Base-by-base conservation (phyloP, 352 stramenopile genomes). In the Phytophthora citrophthora region DNA sequence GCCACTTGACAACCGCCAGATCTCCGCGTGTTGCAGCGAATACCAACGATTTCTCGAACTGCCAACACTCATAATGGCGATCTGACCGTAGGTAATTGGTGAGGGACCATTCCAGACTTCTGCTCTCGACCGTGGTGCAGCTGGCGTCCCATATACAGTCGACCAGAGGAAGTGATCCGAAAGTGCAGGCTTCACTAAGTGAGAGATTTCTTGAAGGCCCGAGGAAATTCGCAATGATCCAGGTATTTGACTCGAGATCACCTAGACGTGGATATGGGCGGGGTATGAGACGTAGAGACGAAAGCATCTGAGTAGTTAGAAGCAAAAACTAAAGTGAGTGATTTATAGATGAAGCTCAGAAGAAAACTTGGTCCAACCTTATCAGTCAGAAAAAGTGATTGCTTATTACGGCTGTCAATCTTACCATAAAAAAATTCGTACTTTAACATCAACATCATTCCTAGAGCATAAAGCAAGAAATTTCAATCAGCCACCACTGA, bases 131-230 rank as follows among this genome's bases (percentile, higher is more conserved):
- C 13, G 29, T 38, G 3, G 31, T 24, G 18, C 53, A 52, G 13
- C 40, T 54, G 20, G 41, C 24, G 5, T 16, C 2, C 53, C 53
- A 61, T 1, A 61, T 44, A 41, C 53, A 53, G 18, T 61, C 53
- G 16, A 53, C 29, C 10, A 61, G 36, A 6, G 15, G 1, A 11
- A 18, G 32, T 0, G 53, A 46, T 8, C 53, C 53, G 29, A 53
- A 36, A 6, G 5, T 27, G 20, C 39, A 61, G 9, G 41, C 29
- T 26, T 43, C 32, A 44, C 29, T 36, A 9, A 61, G 41, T 11
- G 41, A 46, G 5, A 61, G 15, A 29, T n/a, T 45, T 8, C 12
- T 12, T 12, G 40, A 9, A 5, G 53, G 53, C 9, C 53, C 53
- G 1, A 60, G 40, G 13, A 60, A 61, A 11, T 9, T 38, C 3